phyloP scores from a whole-genome alignment of 1,139 yeast genomes.

The Magnusiomyces suaveolens region DNA sequence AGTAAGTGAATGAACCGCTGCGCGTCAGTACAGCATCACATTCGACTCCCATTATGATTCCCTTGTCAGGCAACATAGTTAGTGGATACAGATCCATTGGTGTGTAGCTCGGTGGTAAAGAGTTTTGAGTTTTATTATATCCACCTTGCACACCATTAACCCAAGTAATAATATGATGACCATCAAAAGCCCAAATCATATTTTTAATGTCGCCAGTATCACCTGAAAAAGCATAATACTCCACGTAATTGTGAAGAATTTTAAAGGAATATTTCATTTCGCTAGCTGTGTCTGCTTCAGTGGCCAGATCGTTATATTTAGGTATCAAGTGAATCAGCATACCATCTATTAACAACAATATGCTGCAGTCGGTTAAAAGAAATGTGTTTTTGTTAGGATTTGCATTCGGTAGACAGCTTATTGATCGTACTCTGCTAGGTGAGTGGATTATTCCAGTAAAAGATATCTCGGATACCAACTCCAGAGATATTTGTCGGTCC shows the following conservation, averaged over 20 bases:
- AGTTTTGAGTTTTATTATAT: slow-evolving; percentile 1
- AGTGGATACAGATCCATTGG: slow-evolving; percentile 36
- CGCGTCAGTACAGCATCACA: slow-evolving; percentile 31
- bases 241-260: slow-evolving; percentile 25
- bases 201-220: slow-evolving; percentile 18
- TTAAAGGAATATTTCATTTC: slow-evolving; percentile 19
- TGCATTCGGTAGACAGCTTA: slow-evolving; percentile 19
- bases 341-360: slow-evolving; percentile 32
- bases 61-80: slow-evolving; percentile 33
- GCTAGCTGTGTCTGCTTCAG: slow-evolving; percentile 4
- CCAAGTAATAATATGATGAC: slow-evolving; percentile 32
- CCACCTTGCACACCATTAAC: slow-evolving; percentile 16
- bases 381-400: slow-evolving; percentile 8
- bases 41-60: slow-evolving; percentile 35
- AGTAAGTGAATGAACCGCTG: slow-evolving; percentile 29
- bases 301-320: slow-evolving; percentile 1
- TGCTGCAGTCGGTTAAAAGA: slow-evolving; percentile 16
- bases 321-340: slow-evolving; percentile 24
- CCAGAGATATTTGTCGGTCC: slow-evolving; percentile 19
- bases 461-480: slow-evolving; percentile 26
- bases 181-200: slow-evolving; percentile 37
- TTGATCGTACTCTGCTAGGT: slow-evolving; percentile 31
- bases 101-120: slow-evolving; percentile 14
- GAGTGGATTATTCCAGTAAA: slow-evolving; percentile 30
- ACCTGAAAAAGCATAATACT: slow-evolving; percentile 22